These are phyloP conservation scores for Entomophthora muscae DNA, from an alignment of 371 early-diverging fungal genomes.

Conservation along the genomic window DNA sequence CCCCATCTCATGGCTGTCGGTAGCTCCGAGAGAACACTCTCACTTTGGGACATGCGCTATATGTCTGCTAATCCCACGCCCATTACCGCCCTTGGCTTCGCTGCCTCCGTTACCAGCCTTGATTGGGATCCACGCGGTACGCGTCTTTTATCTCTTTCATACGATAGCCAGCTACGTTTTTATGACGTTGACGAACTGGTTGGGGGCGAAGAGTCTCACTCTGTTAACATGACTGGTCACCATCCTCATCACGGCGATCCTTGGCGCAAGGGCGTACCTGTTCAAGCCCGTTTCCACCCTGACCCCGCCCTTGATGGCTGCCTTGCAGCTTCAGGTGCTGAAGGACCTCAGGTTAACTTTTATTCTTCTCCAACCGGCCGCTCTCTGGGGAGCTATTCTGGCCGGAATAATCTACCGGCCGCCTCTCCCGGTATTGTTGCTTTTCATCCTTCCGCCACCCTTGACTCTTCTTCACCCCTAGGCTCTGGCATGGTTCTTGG, in stretches of 20 bases:
- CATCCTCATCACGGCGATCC: not conserved
- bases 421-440: not conserved
- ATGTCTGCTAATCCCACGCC: not conserved
- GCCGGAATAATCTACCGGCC: not conserved
- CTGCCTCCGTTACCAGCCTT: not conserved
- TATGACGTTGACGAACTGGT: not conserved
- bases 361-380: not conserved
- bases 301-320: not conserved
- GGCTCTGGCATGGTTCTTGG: not conserved
- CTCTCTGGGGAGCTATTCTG: not conserved
- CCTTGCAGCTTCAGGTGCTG: not conserved
- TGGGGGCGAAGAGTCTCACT: not conserved
- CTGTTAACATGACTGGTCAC: not conserved
- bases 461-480: not conserved
- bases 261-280: not conserved
- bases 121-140: not conserved
- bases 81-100: not conserved
- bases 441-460: not conserved
- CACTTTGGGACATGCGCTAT: not conserved
- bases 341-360: not conserved
- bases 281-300: not conserved
- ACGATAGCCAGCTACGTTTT: not conserved
- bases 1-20: not conserved
- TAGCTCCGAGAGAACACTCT: not conserved
- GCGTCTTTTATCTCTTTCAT: not conserved